Base-by-base conservation (phyloP, 208 protist species). In the Strigomonas culicis region DNA sequence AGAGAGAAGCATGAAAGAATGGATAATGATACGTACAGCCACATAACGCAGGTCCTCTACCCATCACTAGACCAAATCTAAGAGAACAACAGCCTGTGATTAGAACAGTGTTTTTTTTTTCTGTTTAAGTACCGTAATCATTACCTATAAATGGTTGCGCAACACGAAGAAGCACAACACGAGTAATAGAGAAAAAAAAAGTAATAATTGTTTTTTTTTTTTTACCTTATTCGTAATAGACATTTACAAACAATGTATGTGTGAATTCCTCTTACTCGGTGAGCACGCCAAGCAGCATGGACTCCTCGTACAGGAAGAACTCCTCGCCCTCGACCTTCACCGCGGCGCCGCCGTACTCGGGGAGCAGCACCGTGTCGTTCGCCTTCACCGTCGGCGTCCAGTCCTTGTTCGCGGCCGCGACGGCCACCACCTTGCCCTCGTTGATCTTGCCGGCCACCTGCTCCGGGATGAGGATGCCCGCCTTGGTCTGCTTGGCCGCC, bases 381-480 rank as follows among this genome's bases (percentile, higher is more conserved):
- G 85, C 89, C 78, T 93, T 94, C 76, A 95, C 86, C 31, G 84
- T 89, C 67, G 92, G 92, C 57, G 77, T 90, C 88, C 88, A 97
- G 74, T 97, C 92, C 84, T 92, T 93, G 62, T 77, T 83, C 53
- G 59, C 89, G n/a, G 83, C 81, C 22, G 92, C 88, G 10, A 97
- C 92, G 4, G 92, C 92, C 49, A 95, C 74, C 50, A 97, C 87
- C 13, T 82, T 95, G 63, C 86, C 92, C 82, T 97, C 92, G 83
- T 97, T 97, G 71, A 94, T 79, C 83, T 97, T 97, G 47, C 84
- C 83, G 19, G 88, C 87, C n/a, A 93, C 84, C 79, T 94, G 86
- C 82, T 95, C 87, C 21, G 92, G 92, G 69, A 97, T 97, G 56
- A 97, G 87, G 65, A 97, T 82, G 57, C 92, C 92, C n/a, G 92